phyloP scores from a whole-genome alignment of 192 early-diverging fungal species.

The Mortierella alpina region DNA sequence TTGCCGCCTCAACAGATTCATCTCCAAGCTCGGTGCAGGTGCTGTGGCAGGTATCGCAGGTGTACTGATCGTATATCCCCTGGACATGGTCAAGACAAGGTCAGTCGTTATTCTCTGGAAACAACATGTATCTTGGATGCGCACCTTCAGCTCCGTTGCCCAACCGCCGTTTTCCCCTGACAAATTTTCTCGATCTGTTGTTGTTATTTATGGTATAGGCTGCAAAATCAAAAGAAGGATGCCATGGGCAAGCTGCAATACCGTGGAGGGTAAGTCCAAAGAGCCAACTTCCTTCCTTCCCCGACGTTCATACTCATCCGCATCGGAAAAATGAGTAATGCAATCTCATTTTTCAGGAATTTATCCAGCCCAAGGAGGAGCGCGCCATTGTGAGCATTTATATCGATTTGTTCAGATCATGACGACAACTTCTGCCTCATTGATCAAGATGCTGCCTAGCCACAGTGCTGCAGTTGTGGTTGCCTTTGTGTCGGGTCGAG shows the following conservation, averaged over 20 bases:
- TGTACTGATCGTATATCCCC: conserved; percentile 69
- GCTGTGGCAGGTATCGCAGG: conserved; percentile 71
- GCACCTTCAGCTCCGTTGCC: not conserved
- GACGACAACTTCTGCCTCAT: too few relatives aligned
- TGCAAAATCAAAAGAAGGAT: conserved; percentile 70
- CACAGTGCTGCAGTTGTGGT: too few relatives aligned
- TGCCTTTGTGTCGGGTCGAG: too few relatives aligned
- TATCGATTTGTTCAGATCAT: too few relatives aligned
- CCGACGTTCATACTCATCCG: too few relatives aligned
- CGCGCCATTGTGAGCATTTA: not conserved
- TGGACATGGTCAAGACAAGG: conserved; percentile 80
- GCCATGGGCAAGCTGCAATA: conserved; percentile 66
- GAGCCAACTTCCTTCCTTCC: too few relatives aligned
- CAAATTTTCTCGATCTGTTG: not conserved
- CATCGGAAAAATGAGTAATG: too few relatives aligned
- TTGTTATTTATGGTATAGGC: conserved; percentile 5
- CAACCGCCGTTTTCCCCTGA: not conserved
- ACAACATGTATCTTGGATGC: too few relatives aligned
- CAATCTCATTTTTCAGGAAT: too few relatives aligned
- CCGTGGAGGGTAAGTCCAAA: conserved; percentile 45
- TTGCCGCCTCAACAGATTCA: conserved; percentile 22
- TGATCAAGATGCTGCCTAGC: too few relatives aligned
- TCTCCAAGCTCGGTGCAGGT: conserved; percentile 62
- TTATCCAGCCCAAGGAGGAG: not conserved
- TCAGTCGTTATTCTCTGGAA: not conserved